Base-by-base conservation (phyloP, 495 filamentous ascomycete species). In the Achaetomiella virescens region DNA sequence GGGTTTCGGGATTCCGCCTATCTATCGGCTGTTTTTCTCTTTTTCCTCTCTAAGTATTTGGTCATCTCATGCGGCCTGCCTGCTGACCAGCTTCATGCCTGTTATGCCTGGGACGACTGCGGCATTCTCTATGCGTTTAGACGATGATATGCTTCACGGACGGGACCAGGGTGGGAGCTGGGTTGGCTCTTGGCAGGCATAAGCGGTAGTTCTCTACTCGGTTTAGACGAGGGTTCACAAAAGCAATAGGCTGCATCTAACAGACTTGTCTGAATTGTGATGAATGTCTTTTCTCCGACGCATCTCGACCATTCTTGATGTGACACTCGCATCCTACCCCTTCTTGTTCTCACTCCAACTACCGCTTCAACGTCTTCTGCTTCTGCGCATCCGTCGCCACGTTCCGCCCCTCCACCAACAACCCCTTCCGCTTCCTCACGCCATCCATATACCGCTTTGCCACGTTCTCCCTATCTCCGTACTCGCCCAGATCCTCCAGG, bases 351-450 rank as follows among this genome's bases (percentile, higher is more conserved):
- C 29, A 20, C n/a, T 4, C 1, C 15, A 45, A 10, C 8, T 81
- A 97, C 76, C 89, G 81, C 84, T 98, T 98, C 72, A 98, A 68
- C 22, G 90, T 97, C 86, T 96, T 97, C 80, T 97, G 93, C 83
- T 97, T 97, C 83, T 96, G 90, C 21, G 91, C 93, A 81, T 90
- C 85, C 33, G 72, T 80, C 56, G 77, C 82, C 62, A 96, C 88
- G 17, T 72, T 72, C 62, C 82, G 76, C 12, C 87, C 88, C 74
- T 84, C 81, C 14, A 98, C 85, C 64, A 91, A 73, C 75, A 97
- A 61, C 0, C 93, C 93, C 81, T 98, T 98, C 55, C 90, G 73
- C 54, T 67, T 75, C 58, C 93, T 75, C 20, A 98, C 93, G 9
- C 78, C 74, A 72, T 98, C 95, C 85, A 97, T 89, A 75, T 96